phyloP scores from a whole-genome alignment of 306 rosid genomes.

The Hylodesmum podocarpum region DNA sequence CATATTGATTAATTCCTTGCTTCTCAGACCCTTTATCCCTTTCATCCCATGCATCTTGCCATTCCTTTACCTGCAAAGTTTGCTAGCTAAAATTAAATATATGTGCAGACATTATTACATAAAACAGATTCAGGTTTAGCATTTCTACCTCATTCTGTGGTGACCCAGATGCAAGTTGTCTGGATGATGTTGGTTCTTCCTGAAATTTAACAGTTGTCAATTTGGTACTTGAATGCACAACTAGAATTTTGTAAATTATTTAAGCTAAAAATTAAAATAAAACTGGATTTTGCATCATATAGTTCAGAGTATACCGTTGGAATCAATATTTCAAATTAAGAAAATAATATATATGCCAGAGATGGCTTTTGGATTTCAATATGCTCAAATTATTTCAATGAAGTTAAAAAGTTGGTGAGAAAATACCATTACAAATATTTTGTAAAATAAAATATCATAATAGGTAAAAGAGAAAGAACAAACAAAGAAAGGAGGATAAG shows the following conservation, averaged over 20 bases:
- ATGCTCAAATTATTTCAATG: not conserved
- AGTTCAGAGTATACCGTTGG: not conserved
- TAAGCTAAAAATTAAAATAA: conserved; percentile 5
- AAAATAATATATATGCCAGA: not conserved
- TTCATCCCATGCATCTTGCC: conserved; percentile 93
- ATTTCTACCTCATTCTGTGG: conserved; percentile 54
- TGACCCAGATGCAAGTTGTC: conserved; percentile 55
- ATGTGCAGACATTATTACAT: not conserved
- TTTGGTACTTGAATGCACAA: not conserved
- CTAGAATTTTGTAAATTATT: not conserved
- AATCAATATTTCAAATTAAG: conserved; percentile 7
- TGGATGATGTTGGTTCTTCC: conserved; percentile 61
- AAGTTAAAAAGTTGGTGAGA: not conserved
- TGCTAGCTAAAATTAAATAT: conserved; percentile 5
- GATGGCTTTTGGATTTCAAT: not conserved
- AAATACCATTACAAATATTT: not conserved
- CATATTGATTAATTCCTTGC: conserved; percentile 48
- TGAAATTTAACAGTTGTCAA: conserved; percentile 41
- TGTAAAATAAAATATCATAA: not conserved
- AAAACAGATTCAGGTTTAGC: conserved; percentile 8
- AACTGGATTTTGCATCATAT: not conserved
- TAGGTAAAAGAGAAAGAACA: not conserved
- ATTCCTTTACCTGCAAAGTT: conserved; percentile 63
- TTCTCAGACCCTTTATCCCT: conserved; percentile 50
- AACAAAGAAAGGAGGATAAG: not conserved